Conservation (phyloP, 306 rosid genomes). For the Myrica gale region DNA sequence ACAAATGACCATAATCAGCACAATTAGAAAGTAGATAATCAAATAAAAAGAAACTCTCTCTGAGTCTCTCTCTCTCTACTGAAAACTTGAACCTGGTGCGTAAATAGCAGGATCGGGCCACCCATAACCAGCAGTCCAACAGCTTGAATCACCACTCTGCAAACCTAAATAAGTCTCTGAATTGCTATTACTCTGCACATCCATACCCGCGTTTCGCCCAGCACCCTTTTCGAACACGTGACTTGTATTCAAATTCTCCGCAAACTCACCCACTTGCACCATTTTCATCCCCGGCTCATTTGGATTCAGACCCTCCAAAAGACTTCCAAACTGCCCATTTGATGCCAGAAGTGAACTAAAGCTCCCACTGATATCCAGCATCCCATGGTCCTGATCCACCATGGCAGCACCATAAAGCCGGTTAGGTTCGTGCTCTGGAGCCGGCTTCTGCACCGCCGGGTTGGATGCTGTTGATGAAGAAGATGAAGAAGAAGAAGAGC, state of each 20-base stretch:
- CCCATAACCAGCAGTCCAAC: conserved; percentile 63
- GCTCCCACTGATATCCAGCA: conserved; percentile 46
- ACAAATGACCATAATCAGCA: conserved; percentile 30
- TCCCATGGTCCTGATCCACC: conserved; percentile 35
- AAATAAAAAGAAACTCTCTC: conserved; percentile 13
- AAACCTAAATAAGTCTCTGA: conserved; percentile 51
- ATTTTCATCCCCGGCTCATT: conserved; percentile 55
- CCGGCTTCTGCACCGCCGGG: conserved; percentile 25
- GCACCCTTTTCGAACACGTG: conserved; percentile 35
- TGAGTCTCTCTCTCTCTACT: conserved; percentile 40
- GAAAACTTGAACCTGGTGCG: conserved; percentile 76
- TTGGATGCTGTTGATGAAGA: conserved; percentile 26
- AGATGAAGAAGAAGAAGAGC: conserved; percentile 34
- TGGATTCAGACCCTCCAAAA: conserved; percentile 55
- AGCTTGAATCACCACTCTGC: conserved; percentile 63
- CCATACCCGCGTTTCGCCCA: conserved; percentile 42
- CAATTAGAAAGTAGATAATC: conserved; percentile 7
- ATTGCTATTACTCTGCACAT: conserved; percentile 40
- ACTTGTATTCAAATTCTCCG: conserved; percentile 44
- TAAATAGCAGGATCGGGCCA: conserved; percentile 93
- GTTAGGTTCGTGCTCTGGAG: conserved; percentile 34
- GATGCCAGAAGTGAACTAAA: conserved; percentile 72
- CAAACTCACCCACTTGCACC: conserved; percentile 47
- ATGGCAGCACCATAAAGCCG: conserved; percentile 13
- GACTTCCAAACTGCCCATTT: conserved; percentile 52